These are phyloP conservation scores for Psilocybe cyanescens DNA, from an alignment of 768 basidiomycete genomes.

Conservation along the genomic window DNA sequence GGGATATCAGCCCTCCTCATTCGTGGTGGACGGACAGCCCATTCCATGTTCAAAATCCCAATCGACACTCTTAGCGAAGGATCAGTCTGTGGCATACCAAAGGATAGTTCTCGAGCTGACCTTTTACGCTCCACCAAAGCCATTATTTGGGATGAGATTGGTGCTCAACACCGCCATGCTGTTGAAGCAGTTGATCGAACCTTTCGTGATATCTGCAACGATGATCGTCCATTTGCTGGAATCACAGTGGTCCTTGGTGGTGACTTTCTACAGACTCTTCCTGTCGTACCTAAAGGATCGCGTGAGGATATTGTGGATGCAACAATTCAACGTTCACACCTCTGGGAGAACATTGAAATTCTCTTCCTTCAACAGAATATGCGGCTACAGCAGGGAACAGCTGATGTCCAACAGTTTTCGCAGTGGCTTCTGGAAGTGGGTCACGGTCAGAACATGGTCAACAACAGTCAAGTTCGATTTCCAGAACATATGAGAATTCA, in stretches of 20 bases:
- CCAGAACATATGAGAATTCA: conserved; percentile 19
- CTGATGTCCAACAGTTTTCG: conserved; percentile 15
- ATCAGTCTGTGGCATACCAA: conserved; percentile 36
- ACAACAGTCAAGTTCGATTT: conserved; percentile 5
- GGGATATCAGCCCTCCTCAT: conserved; percentile 52
- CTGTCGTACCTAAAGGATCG: conserved; percentile 41
- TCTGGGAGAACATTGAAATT: conserved; percentile 13
- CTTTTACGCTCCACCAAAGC: conserved; percentile 1
- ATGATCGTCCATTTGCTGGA: not conserved
- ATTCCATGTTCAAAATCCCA: conserved; percentile 10
- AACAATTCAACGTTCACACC: conserved; percentile 10
- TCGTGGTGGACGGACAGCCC: conserved; percentile 1
- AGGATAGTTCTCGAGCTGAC: conserved; percentile 27
- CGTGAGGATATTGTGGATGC: conserved; percentile 39
- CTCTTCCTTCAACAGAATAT: conserved; percentile 18
- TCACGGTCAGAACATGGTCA: conserved; percentile 18
- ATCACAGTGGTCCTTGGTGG: conserved; percentile 11
- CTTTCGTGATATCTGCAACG: not conserved
- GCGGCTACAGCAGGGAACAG: not conserved
- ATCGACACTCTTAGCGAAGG: conserved; percentile 27
- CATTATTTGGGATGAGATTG: conserved; percentile 51
- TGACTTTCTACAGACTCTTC: conserved; percentile 43
- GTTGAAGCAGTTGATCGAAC: conserved; percentile 46
- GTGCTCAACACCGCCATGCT: conserved; percentile 37
- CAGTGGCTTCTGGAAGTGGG: conserved; percentile 28